phyloP scores from a whole-genome alignment of 495 filamentous ascomycete genomes.

The Penicillium cosmopolitanum region DNA sequence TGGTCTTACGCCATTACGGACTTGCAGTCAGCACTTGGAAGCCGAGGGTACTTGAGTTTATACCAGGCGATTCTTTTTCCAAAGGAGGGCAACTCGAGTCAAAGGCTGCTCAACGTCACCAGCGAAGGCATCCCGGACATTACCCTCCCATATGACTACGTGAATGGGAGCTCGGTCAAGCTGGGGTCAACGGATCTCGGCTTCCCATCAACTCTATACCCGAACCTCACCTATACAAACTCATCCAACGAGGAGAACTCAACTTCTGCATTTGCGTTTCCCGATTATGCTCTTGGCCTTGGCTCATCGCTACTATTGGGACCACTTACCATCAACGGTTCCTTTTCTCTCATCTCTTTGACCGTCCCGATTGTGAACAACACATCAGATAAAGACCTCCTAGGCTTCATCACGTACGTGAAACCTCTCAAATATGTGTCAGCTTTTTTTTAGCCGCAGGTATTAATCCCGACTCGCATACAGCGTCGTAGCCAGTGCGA shows the following conservation, averaged over 20 bases:
- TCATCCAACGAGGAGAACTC: slow-evolving; percentile 39
- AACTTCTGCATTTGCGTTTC: slow-evolving; percentile 39
- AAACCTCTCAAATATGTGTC: neutral
- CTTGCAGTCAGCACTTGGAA: slow-evolving; percentile 62
- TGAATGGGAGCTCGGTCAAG: slow-evolving; percentile 58
- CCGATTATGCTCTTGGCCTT: slow-evolving; percentile 52
- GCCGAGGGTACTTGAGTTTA: slow-evolving; percentile 45
- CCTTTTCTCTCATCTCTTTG: slow-evolving; percentile 77
- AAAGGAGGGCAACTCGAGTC: slow-evolving; percentile 55
- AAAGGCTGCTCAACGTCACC: slow-evolving; percentile 65
- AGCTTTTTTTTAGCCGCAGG: neutral
- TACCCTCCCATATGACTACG: slow-evolving; percentile 56
- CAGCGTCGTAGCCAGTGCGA: slow-evolving; percentile 68
- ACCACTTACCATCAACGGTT: slow-evolving; percentile 66
- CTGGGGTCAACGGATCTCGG: slow-evolving; percentile 64
- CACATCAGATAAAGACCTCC: slow-evolving; percentile 55
- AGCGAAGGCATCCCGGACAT: slow-evolving; percentile 48
- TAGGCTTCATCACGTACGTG: slow-evolving; percentile 66
- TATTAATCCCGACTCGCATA: slow-evolving; percentile 9
- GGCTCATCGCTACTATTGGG: slow-evolving; percentile 65
- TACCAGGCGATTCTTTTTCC: slow-evolving; percentile 71
- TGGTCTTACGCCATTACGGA: slow-evolving; percentile 62
- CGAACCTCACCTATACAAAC: slow-evolving; percentile 67
- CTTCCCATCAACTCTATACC: slow-evolving; percentile 70
- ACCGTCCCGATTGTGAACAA: slow-evolving; percentile 75